phyloP scores from a whole-genome alignment of 176 grass and related monocot genomes.

The Secale cereale region DNA sequence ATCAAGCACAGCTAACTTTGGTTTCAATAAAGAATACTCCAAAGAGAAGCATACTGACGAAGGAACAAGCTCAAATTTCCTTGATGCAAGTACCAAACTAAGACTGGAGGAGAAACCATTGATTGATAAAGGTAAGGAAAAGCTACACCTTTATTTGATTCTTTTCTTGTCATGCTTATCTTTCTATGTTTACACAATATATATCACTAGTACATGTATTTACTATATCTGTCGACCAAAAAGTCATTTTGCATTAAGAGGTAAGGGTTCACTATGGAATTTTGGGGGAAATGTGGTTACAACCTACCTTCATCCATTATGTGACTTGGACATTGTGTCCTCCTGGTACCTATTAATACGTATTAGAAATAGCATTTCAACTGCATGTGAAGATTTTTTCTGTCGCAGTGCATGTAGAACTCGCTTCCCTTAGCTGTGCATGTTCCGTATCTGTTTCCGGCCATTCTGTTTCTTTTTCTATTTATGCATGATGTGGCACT shows the following conservation, averaged over 20 bases:
- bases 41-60: constrained; percentile 44
- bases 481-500: background rate
- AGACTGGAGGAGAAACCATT: constrained; percentile 40
- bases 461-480: constrained; percentile 2
- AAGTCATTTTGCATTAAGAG: background rate
- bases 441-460: background rate
- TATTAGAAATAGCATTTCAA: constrained; percentile 9
- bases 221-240: background rate
- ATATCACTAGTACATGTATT: background rate
- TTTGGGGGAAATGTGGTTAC: background rate
- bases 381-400: background rate
- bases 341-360: background rate
- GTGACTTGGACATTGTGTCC: background rate
- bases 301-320: background rate
- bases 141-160: background rate
- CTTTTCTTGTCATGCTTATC: background rate
- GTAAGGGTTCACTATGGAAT: background rate
- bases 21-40: constrained; percentile 45
- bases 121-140: constrained; percentile 56
- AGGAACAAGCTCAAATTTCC: constrained; percentile 59
- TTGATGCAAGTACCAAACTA: constrained; percentile 31
- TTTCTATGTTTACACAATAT: constrained; percentile 19
- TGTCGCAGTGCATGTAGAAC: background rate
- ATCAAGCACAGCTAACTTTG: constrained; percentile 47
- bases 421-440: constrained; percentile 10